phyloP scores from a whole-genome alignment of 2,329 filamentous ascomycete genomes.

The Davidsoniella virescens region DNA sequence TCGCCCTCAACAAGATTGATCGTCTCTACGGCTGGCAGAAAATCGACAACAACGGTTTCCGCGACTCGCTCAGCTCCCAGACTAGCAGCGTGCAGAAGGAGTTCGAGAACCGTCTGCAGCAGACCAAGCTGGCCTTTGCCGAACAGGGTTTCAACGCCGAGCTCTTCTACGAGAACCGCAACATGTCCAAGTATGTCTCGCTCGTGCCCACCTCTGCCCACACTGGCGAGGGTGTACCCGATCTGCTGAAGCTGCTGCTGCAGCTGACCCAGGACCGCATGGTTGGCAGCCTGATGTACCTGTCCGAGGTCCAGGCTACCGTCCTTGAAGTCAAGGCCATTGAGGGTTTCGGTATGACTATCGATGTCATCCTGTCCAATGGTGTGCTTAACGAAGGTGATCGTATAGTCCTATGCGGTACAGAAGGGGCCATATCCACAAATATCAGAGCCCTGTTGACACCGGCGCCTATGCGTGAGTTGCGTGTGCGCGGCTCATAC shows the following conservation, averaged over 20 bases:
- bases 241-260: slow-evolving; percentile 92
- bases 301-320: slow-evolving; percentile 93
- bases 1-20: slow-evolving; percentile 98
- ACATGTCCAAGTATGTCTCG: slow-evolving; percentile 87
- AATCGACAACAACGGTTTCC: slow-evolving; percentile 96
- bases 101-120: slow-evolving; percentile 75
- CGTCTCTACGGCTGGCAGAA: slow-evolving; percentile 98
- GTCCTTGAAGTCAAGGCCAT: slow-evolving; percentile 98
- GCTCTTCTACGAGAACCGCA: slow-evolving; percentile 95
- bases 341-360: slow-evolving; percentile 95
- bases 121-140: slow-evolving; percentile 84
- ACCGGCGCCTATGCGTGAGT: slow-evolving; percentile 78
- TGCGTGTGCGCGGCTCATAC: slow-evolving; percentile 89
- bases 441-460: slow-evolving; percentile 91
- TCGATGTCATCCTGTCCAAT: slow-evolving; percentile 92
- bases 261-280: slow-evolving; percentile 92
- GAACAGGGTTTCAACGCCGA: slow-evolving; percentile 98
- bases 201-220: slow-evolving; percentile 92
- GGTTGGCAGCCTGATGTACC: slow-evolving; percentile 93
- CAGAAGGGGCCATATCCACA: slow-evolving; percentile 88
- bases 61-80: slow-evolving; percentile 77
- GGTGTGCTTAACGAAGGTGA: slow-evolving; percentile 90
- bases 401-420: slow-evolving; percentile 84
- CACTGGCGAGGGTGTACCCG: slow-evolving; percentile 97
- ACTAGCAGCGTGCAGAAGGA: slow-evolving; percentile 88